These are phyloP conservation scores for Teunomyces cretensis DNA, from an alignment of 805 yeast species.

Conservation along the genomic window DNA sequence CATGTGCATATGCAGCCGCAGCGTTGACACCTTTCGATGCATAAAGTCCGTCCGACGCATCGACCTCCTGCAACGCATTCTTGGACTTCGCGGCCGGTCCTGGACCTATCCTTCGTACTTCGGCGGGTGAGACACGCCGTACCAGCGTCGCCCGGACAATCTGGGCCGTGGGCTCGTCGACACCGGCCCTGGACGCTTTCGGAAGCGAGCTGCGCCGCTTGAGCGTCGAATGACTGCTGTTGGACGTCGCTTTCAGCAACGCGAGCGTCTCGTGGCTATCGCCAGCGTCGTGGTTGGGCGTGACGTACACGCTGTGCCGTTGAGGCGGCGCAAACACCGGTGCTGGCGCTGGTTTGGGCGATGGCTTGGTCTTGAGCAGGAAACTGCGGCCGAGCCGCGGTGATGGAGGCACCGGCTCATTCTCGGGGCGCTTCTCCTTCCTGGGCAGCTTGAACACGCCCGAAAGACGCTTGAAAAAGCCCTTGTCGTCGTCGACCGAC, in stretches of 20 bases:
- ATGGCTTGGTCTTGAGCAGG: neutral
- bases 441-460: neutral
- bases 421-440: neutral
- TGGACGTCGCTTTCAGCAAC: neutral
- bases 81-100: too few relatives aligned
- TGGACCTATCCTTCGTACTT: neutral
- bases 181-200: too few relatives aligned
- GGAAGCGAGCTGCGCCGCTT: neutral
- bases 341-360: neutral
- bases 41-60: too few relatives aligned
- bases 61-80: too few relatives aligned
- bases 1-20: neutral
- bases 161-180: neutral
- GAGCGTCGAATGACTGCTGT: neutral
- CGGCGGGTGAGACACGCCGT: neutral
- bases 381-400: slow-evolving; percentile 1
- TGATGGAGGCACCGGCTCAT: neutral
- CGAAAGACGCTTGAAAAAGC: neutral
- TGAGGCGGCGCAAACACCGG: too few relatives aligned
- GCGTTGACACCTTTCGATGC: too few relatives aligned
- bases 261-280: neutral
- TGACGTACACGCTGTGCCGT: neutral
- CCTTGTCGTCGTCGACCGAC: slow-evolving; percentile 2
- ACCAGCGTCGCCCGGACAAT: neutral
- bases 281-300: neutral